Percentiles rank a stretch among this genome's conserved stretches.
These are phyloP conservation scores for Adansonia rubrostipa DNA, from an alignment of 441 rosid genomes.

Conservation along the genomic window DNA sequence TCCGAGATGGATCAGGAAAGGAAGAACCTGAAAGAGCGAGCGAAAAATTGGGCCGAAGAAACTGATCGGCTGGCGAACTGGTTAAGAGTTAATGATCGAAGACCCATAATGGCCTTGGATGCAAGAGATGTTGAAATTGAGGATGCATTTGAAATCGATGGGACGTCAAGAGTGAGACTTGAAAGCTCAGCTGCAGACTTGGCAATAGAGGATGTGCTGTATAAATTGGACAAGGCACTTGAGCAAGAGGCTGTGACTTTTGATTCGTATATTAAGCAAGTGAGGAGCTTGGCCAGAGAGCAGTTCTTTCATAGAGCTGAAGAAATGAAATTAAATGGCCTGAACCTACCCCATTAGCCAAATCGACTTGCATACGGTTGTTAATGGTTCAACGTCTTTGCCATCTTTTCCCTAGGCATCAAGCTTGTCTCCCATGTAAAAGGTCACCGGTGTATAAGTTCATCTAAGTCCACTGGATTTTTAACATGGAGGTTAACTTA, in stretches of 20 bases:
- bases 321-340: constrained; percentile 25
- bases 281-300: constrained; percentile 54
- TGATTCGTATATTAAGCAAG: constrained; percentile 46
- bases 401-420: not conserved
- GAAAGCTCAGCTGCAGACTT: constrained; percentile 39
- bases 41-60: constrained; percentile 20
- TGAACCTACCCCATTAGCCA: not conserved
- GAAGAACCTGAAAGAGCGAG: constrained; percentile 30
- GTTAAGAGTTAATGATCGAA: constrained; percentile 37
- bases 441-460: not conserved
- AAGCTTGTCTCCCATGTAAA: not conserved
- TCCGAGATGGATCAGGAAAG: constrained; percentile 41
- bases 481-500: too few species aligned
- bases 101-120: not conserved
- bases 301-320: constrained; percentile 39
- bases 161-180: constrained; percentile 32
- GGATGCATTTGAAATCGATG: constrained; percentile 41
- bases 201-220: constrained; percentile 50
- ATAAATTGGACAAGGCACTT: constrained; percentile 49
- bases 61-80: constrained; percentile 43
- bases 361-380: not conserved
- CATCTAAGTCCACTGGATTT: not conserved
- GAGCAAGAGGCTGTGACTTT: constrained; percentile 37
- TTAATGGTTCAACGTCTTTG: not conserved
- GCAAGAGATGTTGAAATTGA: constrained; percentile 26